Evolutionary conservation across 1,139 yeast species (phyloP).

Genomic region (Candida pseudocylindracea): DNA sequence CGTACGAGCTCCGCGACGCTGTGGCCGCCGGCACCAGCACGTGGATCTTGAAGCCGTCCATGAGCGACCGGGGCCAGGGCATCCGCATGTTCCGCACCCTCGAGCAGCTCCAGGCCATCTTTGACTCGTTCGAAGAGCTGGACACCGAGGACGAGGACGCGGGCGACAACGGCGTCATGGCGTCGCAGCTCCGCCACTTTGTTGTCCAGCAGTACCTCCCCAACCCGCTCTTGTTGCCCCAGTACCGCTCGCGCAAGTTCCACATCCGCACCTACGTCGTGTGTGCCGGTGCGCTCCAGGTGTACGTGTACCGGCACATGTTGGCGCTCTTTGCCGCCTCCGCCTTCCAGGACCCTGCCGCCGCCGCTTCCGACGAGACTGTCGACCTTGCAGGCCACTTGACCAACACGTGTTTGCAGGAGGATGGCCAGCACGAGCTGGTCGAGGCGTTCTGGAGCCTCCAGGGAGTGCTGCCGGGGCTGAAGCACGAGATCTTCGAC

Average conservation of each 20-base stretch:
- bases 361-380: conserved; percentile 8
- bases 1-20: conserved; percentile 69
- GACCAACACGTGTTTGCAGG: conserved; percentile 85
- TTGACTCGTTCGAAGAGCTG: conserved; percentile 66
- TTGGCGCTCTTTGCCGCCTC: conserved; percentile 57
- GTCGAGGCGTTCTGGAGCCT: conserved; percentile 54
- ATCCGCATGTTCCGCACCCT: conserved; percentile 60
- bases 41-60: conserved; percentile 87
- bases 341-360: conserved; percentile 19
- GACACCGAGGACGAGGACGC: conserved; percentile 26
- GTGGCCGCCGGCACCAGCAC: conserved; percentile 38
- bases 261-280: conserved; percentile 80
- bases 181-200: conserved; percentile 78
- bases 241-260: conserved; percentile 52
- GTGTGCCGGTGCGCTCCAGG: conserved; percentile 49
- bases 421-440: conserved; percentile 12
- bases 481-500: conserved; percentile 15
- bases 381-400: conserved; percentile 39
- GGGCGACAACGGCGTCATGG: conserved; percentile 36
- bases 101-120: conserved; percentile 60
- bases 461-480: conserved; percentile 13
- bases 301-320: conserved; percentile 60
- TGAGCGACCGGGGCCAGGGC: conserved; percentile 97
- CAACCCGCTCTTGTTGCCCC: conserved; percentile 40
- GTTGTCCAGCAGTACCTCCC: conserved; percentile 63